Percentiles rank a stretch among this genome's conserved stretches.
Conservation (phyloP, 1,284 basidiomycete genomes). For the Moniliella sp. region DNA sequence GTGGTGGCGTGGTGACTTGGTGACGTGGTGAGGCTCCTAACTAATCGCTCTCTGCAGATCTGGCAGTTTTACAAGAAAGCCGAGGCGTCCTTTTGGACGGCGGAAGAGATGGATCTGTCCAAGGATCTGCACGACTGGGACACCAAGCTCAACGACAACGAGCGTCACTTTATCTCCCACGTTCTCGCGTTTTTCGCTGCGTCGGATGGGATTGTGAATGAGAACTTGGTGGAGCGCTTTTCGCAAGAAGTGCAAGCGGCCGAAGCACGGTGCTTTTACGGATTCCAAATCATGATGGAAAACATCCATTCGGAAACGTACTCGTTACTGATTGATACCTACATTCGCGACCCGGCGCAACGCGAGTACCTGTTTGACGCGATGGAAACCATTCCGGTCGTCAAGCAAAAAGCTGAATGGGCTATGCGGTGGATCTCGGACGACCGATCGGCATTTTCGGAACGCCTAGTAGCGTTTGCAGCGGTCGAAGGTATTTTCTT, state of each 20-base stretch:
- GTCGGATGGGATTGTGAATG: slow-evolving; percentile 92
- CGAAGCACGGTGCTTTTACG: slow-evolving; percentile 92
- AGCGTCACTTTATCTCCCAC: slow-evolving; percentile 84
- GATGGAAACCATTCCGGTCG: slow-evolving; percentile 47
- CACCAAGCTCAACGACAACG: slow-evolving; percentile 71
- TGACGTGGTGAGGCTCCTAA: neutral
- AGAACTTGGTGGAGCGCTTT: slow-evolving; percentile 85
- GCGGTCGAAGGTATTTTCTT: slow-evolving; percentile 97
- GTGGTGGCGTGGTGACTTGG: no score
- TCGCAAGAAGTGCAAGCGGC: slow-evolving; percentile 80
- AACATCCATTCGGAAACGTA: slow-evolving; percentile 92
- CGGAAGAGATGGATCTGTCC: slow-evolving; percentile 90
- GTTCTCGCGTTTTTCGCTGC: slow-evolving; percentile 91
- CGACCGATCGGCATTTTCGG: slow-evolving; percentile 58
- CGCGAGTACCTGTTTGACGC: slow-evolving; percentile 78
- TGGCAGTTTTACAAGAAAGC: slow-evolving; percentile 35
- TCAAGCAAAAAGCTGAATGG: slow-evolving; percentile 37
- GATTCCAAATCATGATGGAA: slow-evolving; percentile 99
- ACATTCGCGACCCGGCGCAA: slow-evolving; percentile 73
- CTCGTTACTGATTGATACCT: slow-evolving; percentile 89
- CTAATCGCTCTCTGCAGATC: slow-evolving; percentile 13
- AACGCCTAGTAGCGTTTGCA: slow-evolving; percentile 81
- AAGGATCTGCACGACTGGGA: slow-evolving; percentile 76
- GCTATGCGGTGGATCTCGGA: slow-evolving; percentile 82
- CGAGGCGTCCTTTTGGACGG: slow-evolving; percentile 71